Percentiles rank a stretch among this genome's conserved stretches.
Evolutionary conservation across 306 rosid genomes (phyloP).

Genomic region (Medicago ruthenica): DNA sequence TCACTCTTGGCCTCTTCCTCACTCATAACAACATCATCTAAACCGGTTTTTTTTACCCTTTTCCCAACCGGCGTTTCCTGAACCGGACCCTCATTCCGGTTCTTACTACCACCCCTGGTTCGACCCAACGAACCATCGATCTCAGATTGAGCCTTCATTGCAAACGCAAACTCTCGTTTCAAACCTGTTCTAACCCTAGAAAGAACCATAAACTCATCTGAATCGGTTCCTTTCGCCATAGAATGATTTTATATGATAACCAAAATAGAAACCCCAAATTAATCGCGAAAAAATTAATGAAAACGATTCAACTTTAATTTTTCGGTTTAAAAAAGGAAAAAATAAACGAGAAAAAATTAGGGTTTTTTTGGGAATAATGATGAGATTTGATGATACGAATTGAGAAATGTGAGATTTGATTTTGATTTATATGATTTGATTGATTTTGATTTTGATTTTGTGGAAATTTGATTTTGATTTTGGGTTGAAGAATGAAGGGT

Average conservation of each 20-base stretch:
- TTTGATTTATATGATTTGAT: neutral
- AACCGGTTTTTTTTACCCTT: slow-evolving; percentile 32
- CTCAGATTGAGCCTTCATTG: slow-evolving; percentile 55
- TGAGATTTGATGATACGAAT: too few relatives aligned
- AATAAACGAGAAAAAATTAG: neutral
- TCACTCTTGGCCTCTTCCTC: slow-evolving; percentile 84
- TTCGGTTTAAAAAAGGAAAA: neutral
- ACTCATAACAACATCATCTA: slow-evolving; percentile 38
- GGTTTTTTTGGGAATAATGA: neutral
- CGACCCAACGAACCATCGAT: slow-evolving; percentile 45
- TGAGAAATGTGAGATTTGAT: neutral
- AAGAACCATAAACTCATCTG: slow-evolving; percentile 66
- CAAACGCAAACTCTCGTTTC: slow-evolving; percentile 49
- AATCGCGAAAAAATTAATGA: neutral
- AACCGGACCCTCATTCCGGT: slow-evolving; percentile 23
- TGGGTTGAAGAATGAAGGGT: neutral
- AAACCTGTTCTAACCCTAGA: slow-evolving; percentile 69
- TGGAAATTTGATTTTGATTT: neutral
- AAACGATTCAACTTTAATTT: neutral
- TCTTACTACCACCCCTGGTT: slow-evolving; percentile 46
- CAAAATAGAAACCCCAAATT: neutral
- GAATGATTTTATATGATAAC: neutral
- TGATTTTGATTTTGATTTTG: neutral
- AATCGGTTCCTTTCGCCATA: slow-evolving; percentile 90
- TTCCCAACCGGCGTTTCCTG: neutral